Percentiles rank a stretch among this genome's conserved stretches.
Evolutionary conservation across 805 yeast genomes (phyloP).

Genomic region (Huiozyma sinensis): DNA sequence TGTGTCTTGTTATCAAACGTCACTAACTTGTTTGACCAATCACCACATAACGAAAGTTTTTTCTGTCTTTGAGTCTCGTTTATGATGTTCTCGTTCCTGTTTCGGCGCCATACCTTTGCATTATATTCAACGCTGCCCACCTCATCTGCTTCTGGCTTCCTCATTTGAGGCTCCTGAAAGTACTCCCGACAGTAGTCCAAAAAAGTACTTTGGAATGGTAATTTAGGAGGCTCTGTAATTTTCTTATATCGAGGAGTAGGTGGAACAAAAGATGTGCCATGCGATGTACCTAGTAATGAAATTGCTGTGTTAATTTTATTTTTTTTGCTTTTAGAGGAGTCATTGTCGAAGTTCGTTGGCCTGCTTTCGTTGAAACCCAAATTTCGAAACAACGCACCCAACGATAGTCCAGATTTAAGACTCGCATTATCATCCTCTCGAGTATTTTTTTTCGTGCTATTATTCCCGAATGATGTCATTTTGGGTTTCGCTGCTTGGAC

Average conservation of each 20-base stretch:
- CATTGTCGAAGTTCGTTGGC: slow-evolving; percentile 4
- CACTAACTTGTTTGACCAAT: slow-evolving; percentile 62
- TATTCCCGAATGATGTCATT: slow-evolving; percentile 7
- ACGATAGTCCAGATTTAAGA: slow-evolving; percentile 9
- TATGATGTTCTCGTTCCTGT: slow-evolving; percentile 77
- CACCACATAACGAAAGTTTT: slow-evolving; percentile 67
- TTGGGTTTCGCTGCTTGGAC: slow-evolving; percentile 3
- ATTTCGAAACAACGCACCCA: slow-evolving; percentile 22
- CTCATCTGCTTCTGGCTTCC: slow-evolving; percentile 73
- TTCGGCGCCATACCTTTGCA: slow-evolving; percentile 77
- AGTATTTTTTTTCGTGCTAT: neutral
- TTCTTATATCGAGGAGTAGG: slow-evolving; percentile 43
- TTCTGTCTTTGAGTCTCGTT: slow-evolving; percentile 87
- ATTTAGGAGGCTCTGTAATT: slow-evolving; percentile 17
- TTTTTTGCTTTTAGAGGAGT: slow-evolving; percentile 3
- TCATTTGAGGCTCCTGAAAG: slow-evolving; percentile 93
- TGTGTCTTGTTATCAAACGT: slow-evolving; percentile 64
- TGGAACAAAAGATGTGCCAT: slow-evolving; percentile 42
- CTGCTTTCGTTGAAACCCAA: slow-evolving; percentile 17
- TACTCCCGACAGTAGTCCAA: slow-evolving; percentile 75
- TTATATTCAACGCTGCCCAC: slow-evolving; percentile 85
- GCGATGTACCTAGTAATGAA: slow-evolving; percentile 20
- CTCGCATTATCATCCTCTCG: neutral
- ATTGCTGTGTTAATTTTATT: slow-evolving; percentile 7
- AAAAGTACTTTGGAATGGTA: slow-evolving; percentile 53